Evolutionary conservation across 2,329 filamentous ascomycete genomes (phyloP).

Genomic region (Chalaropsis thielavioides): DNA sequence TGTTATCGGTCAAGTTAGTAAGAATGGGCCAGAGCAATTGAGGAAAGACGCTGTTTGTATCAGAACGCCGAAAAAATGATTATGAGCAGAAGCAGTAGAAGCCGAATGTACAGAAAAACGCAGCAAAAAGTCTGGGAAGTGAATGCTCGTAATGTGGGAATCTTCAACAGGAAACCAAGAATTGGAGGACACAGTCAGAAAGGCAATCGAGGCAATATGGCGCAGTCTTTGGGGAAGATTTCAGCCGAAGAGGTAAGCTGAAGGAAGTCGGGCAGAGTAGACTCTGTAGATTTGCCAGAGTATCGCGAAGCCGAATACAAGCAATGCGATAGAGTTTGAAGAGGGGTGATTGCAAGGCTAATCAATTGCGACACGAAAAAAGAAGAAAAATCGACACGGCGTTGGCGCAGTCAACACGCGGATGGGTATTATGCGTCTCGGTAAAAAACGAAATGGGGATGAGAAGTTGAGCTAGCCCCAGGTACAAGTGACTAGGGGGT

Average conservation of each 20-base stretch:
- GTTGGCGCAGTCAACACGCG: background rate
- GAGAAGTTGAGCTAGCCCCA: conserved; percentile 7
- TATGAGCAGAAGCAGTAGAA: background rate
- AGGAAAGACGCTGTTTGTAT: no score
- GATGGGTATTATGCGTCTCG: conserved; percentile 5
- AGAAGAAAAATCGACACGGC: background rate
- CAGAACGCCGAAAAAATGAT: no score
- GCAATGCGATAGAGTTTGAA: conserved; percentile 6
- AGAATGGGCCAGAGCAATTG: no score
- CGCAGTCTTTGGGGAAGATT: background rate
- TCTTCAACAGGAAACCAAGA: no score
- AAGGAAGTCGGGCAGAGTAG: background rate
- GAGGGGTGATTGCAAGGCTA: background rate
- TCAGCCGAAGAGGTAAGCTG: background rate
- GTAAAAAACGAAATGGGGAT: conserved; percentile 16
- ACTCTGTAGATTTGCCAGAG: background rate
- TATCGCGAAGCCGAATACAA: background rate
- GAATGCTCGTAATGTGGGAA: background rate
- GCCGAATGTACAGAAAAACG: background rate
- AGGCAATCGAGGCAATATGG: background rate
- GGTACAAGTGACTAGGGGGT: conserved; percentile 7
- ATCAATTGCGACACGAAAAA: background rate
- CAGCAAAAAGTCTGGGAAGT: background rate
- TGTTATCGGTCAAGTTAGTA: background rate
- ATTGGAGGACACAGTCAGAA: no score